Evolutionary conservation across 2,329 filamentous ascomycete genomes (phyloP).

Genomic region (Colletotrichum sublineola): DNA sequence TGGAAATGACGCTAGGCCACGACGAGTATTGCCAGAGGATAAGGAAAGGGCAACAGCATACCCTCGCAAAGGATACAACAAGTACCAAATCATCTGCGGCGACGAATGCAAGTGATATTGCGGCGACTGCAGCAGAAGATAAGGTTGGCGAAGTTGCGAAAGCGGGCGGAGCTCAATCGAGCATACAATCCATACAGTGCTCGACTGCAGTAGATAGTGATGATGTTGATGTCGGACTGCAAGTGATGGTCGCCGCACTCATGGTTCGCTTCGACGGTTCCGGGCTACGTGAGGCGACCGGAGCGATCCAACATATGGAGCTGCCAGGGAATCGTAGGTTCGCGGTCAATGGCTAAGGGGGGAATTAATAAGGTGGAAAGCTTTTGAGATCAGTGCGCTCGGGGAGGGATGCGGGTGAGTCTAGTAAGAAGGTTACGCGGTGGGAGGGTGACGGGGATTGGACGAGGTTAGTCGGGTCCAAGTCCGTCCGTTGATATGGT

Average conservation of each 20-base stretch:
- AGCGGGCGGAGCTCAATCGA: constrained; percentile 30
- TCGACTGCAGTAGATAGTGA: constrained; percentile 8
- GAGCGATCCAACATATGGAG: constrained; percentile 18
- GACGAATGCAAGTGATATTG: constrained; percentile 40
- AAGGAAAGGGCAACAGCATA: constrained; percentile 55
- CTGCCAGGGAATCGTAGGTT: constrained; percentile 23
- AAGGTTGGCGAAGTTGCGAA: constrained; percentile 22
- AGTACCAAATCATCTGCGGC: constrained; percentile 77
- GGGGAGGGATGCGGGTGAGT: constrained; percentile 20
- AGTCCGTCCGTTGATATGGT: constrained; percentile 30
- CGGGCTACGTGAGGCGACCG: constrained; percentile 14
- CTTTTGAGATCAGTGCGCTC: constrained; percentile 24
- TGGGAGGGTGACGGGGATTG: constrained; percentile 30
- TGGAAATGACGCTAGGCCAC: constrained; percentile 17
- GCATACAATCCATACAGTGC: constrained; percentile 31
- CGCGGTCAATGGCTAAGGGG: neutral
- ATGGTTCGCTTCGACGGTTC: constrained; percentile 30
- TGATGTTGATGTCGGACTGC: constrained; percentile 20
- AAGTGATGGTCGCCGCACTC: constrained; percentile 24
- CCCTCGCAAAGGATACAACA: constrained; percentile 83
- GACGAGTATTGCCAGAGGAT: neutral
- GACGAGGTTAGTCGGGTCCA: constrained; percentile 23
- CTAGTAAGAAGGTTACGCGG: constrained; percentile 6
- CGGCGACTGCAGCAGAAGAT: constrained; percentile 35
- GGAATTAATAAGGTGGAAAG: constrained; percentile 12